A percentile compares a stretch with the other conserved stretches of the same genome.
Evolutionary conservation across 495 filamentous ascomycete genomes (phyloP).

Genomic region (Trichocladium antarcticum): DNA sequence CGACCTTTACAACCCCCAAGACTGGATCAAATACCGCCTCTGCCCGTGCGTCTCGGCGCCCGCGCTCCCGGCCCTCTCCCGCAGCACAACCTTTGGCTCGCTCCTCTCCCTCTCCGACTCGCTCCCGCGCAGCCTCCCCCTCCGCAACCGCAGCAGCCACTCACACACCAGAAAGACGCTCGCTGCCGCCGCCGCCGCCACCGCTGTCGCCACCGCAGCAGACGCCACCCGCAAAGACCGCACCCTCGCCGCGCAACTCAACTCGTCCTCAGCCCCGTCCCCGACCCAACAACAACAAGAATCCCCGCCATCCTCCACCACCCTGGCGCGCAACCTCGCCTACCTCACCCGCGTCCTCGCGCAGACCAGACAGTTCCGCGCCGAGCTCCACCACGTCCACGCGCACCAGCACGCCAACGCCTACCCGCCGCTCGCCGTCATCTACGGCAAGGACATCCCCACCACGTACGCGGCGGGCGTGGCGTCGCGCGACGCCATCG

Average conservation of each 20-base stretch:
- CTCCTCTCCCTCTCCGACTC: constrained; percentile 32
- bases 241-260: constrained; percentile 40
- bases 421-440: constrained; percentile 75
- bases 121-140: constrained; percentile 22
- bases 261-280: neutral
- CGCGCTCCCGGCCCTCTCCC: constrained; percentile 40
- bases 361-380: constrained; percentile 60
- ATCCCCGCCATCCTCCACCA: neutral
- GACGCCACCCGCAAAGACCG: constrained; percentile 38
- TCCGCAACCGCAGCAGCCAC: constrained; percentile 22
- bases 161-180: constrained; percentile 16
- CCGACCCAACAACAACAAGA: neutral
- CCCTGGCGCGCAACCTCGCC: constrained; percentile 34
- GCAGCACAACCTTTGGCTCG: constrained; percentile 28
- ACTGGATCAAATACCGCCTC: constrained; percentile 69
- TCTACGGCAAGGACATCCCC: constrained; percentile 79
- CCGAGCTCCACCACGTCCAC: constrained; percentile 51
- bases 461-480: constrained; percentile 76
- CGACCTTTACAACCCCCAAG: constrained; percentile 70
- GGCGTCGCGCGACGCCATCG: constrained; percentile 49
- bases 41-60: constrained; percentile 63
- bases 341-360: constrained; percentile 73
- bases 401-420: constrained; percentile 48
- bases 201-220: constrained; percentile 19
- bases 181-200: neutral